These are phyloP conservation scores for Termitomyces sp. DNA, from an alignment of 768 basidiomycete genomes.

Conservation along the genomic window DNA sequence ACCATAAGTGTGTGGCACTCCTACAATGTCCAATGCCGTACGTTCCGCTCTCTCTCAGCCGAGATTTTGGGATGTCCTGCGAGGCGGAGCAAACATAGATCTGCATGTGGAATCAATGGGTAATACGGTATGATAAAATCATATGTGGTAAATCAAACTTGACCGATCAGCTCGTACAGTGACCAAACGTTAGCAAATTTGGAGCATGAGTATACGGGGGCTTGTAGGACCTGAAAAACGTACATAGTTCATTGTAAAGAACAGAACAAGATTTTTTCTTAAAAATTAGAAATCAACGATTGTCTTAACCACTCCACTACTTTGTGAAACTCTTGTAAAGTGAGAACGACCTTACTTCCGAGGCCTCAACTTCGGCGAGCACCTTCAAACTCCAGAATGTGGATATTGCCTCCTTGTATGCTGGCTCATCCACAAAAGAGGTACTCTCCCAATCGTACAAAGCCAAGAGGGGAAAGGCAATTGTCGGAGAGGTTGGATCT, in stretches of 20 bases:
- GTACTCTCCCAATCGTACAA: slow-evolving; percentile 14
- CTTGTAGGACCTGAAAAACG: not conserved
- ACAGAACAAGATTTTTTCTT: not conserved
- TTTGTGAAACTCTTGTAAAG: slow-evolving; percentile 10
- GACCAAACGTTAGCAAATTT: not conserved
- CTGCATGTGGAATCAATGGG: slow-evolving; percentile 44
- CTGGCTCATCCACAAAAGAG: not conserved
- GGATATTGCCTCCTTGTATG: slow-evolving; percentile 5
- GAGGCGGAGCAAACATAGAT: slow-evolving; percentile 38
- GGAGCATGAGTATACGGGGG: not conserved
- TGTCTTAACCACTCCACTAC: not conserved
- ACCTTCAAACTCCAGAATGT: slow-evolving; percentile 9
- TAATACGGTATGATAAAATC: slow-evolving; percentile 14
- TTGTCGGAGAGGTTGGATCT: not conserved
- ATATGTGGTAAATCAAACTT: too few relatives aligned
- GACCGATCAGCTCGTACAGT: not conserved
- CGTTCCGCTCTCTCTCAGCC: slow-evolving; percentile 32
- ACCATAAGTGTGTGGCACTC: slow-evolving; percentile 46
- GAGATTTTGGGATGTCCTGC: slow-evolving; percentile 28
- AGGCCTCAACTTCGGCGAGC: not conserved
- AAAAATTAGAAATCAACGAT: not conserved
- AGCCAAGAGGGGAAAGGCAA: slow-evolving; percentile 2
- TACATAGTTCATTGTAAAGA: not conserved
- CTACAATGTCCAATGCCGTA: slow-evolving; percentile 30
- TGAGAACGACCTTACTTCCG: slow-evolving; percentile 7